Percentiles rank a stretch among this genome's conserved stretches.
phyloP scores from a whole-genome alignment of 1,284 basidiomycete species.

The Trametes hirsuta region DNA sequence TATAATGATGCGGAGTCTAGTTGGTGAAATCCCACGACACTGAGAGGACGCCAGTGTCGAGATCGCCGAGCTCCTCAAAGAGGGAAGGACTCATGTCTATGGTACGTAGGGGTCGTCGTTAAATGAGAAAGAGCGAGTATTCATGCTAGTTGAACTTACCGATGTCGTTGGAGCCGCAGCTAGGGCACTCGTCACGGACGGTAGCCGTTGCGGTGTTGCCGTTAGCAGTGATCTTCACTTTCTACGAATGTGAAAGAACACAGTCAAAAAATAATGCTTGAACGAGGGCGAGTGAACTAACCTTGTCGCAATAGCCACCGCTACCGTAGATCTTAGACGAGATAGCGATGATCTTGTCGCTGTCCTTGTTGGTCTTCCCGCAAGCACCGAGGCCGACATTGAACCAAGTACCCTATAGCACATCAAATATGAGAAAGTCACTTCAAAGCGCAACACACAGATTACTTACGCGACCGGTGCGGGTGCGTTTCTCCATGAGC shows the following conservation, averaged over 20 bases:
- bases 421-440: conserved; percentile 1
- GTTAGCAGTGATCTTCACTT: conserved; percentile 20
- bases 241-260: conserved; percentile 4
- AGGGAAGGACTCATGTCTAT: conserved; percentile 32
- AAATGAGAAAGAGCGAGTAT: not conserved
- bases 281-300: not conserved
- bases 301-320: conserved; percentile 22
- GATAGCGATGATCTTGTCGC: conserved; percentile 41
- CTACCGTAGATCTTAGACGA: conserved; percentile 20
- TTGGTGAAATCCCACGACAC: conserved; percentile 28
- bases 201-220: conserved; percentile 20
- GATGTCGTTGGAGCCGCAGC: conserved; percentile 24
- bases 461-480: conserved; percentile 16
- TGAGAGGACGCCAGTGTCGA: conserved; percentile 25
- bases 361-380: conserved; percentile 36
- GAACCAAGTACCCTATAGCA: conserved; percentile 45
- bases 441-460: not conserved
- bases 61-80: conserved; percentile 26
- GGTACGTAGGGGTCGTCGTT: not conserved
- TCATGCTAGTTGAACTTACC: conserved; percentile 7
- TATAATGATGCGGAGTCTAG: not conserved
- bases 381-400: conserved; percentile 40
- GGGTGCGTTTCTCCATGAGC: conserved; percentile 16
- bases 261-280: not conserved
- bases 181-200: conserved; percentile 23